Base-by-base conservation (phyloP, 768 basidiomycete species). In the Serpula lacrymans region DNA sequence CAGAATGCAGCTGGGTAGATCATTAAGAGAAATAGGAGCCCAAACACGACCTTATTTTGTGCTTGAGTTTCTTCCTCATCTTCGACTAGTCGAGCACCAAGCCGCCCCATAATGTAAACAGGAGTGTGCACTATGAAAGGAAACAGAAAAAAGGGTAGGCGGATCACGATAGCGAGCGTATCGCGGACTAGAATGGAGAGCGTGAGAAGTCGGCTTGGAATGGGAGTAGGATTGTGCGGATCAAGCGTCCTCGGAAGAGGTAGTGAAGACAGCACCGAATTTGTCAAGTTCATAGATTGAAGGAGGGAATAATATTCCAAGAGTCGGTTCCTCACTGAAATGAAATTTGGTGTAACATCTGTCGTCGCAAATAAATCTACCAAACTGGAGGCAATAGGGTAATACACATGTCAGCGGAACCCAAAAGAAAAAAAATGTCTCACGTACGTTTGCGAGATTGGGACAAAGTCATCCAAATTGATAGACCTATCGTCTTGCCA, bases 1-100 rank as follows among this genome's bases (percentile, higher is more conserved):
- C 89, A 79, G 69, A 97, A 97, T 24, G 83, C 64, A n/a, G 80
- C 59, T 16, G 90, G 83, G 67, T 97, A 96, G 30, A 87, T 82
- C 48, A 80, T 55, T 40, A 89, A 54, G 42, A 86, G 63, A 27
- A 86, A 77, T 39, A 96, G 61, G 25, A 95, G 53, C 2, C 92
- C 92, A 52, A 95, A 84, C 10, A 88, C 82, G 32, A 96, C 79
- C 71, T 99, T 99, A 71, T 91, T 98, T 72, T 98, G 94, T 31
- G 95, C 96, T 61, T 90, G 85, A 9, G 90, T 86, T 60, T 97
- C 95, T 61, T 97, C 85, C 58, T 97, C 93, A 46, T 91, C 80
- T 53, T 86, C 75, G 25, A 76, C 81, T 26, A 95, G 65, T 33
- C 75, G 66, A 14, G 85, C 87, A 32, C 89, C 91, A 37, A 84